Conservation (phyloP, 805 yeast genomes). For the Candida maltosa region DNA sequence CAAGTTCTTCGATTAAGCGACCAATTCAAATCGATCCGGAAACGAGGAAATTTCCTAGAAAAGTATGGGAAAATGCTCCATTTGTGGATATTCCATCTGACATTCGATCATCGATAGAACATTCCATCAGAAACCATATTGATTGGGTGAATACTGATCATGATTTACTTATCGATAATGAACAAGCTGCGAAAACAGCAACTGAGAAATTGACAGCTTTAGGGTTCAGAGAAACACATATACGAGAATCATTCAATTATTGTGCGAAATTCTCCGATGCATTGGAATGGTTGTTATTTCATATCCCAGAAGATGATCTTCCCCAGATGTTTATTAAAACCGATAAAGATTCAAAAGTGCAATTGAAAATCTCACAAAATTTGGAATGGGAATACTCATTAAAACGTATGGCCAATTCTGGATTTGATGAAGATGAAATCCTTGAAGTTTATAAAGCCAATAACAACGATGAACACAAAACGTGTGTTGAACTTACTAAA, state of each 20-base stretch:
- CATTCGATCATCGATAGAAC: slow-evolving; percentile 60
- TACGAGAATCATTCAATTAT: slow-evolving; percentile 67
- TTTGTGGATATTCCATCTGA: slow-evolving; percentile 66
- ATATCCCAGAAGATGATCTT: slow-evolving; percentile 91
- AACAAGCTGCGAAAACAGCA: slow-evolving; percentile 7
- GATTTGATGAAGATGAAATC: slow-evolving; percentile 66
- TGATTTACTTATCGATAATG: slow-evolving; percentile 1
- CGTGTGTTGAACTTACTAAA: slow-evolving; percentile 47
- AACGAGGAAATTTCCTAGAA: slow-evolving; percentile 38
- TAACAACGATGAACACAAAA: slow-evolving; percentile 43
- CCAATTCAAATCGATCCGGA: background rate
- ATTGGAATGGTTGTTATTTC: slow-evolving; percentile 77
- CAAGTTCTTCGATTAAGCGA: too few relatives aligned
- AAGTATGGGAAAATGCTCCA: slow-evolving; percentile 70
- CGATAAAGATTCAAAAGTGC: slow-evolving; percentile 54
- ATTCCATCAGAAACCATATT: slow-evolving; percentile 53
- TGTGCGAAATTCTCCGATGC: slow-evolving; percentile 48
- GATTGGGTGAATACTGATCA: slow-evolving; percentile 44
- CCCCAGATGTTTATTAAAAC: slow-evolving; percentile 63
- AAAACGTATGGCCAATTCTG: slow-evolving; percentile 59
- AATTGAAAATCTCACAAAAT: slow-evolving; percentile 54
- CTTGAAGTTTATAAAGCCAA: slow-evolving; percentile 41
- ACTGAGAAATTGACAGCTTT: slow-evolving; percentile 22
- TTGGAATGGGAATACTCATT: slow-evolving; percentile 55
- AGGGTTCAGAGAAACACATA: slow-evolving; percentile 71